Conservation (phyloP, 192 early-diverging fungal species). For the Coemansia guatemalensis region DNA sequence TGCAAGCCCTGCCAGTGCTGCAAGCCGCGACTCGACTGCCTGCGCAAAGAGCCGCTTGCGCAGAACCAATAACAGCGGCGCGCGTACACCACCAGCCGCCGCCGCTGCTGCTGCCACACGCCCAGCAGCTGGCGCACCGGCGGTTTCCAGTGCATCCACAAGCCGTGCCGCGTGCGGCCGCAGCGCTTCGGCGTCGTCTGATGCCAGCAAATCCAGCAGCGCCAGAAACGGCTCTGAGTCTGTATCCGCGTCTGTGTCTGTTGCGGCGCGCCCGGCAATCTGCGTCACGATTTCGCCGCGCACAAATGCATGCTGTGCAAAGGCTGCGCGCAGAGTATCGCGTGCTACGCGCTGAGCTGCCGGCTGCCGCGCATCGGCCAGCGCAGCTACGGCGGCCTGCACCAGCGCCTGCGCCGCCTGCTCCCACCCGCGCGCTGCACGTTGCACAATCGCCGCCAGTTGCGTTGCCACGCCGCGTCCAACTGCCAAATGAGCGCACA, state of each 20-base stretch:
- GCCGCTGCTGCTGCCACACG: slow-evolving; percentile 5
- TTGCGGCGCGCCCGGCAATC: slow-evolving; percentile 48
- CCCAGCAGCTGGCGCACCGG: slow-evolving; percentile 39
- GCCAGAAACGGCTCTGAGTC: slow-evolving; percentile 11
- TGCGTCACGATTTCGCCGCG: slow-evolving; percentile 70
- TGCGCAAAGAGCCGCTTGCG: slow-evolving; percentile 70
- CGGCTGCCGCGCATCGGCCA: background rate
- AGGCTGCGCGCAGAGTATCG: slow-evolving; percentile 34
- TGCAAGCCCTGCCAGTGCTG: slow-evolving; percentile 60
- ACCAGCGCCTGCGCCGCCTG: slow-evolving; percentile 47
- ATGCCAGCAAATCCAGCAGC: slow-evolving; percentile 25
- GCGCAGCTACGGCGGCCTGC: slow-evolving; percentile 29
- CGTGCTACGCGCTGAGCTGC: slow-evolving; percentile 19
- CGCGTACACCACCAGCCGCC: slow-evolving; percentile 29
- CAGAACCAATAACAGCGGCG: slow-evolving; percentile 66
- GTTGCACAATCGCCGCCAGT: slow-evolving; percentile 22
- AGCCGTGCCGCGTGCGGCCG: slow-evolving; percentile 43
- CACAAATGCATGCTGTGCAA: slow-evolving; percentile 62
- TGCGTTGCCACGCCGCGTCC: slow-evolving; percentile 8
- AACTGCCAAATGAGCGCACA: slow-evolving; percentile 9
- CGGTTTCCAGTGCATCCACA: slow-evolving; percentile 58
- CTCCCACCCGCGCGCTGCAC: slow-evolving; percentile 47
- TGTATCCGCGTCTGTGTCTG: slow-evolving; percentile 28
- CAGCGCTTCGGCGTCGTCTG: slow-evolving; percentile 28
- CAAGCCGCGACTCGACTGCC: slow-evolving; percentile 59